Evolutionary conservation across 345 rosid species (phyloP).

Genomic region (Boechera stricta): DNA sequence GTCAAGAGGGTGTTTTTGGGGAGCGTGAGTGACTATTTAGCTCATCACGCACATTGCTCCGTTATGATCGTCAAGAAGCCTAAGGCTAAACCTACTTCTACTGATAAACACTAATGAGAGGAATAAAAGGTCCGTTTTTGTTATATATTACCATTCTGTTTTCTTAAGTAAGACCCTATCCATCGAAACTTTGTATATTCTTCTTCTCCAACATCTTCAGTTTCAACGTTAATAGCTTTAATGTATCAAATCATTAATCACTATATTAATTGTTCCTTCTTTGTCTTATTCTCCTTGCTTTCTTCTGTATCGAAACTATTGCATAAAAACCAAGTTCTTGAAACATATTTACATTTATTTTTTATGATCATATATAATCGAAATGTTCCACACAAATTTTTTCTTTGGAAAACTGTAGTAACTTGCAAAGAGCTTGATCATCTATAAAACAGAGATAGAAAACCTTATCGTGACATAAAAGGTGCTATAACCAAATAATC

Average conservation of each 20-base stretch:
- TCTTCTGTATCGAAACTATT: not conserved
- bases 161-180: not conserved
- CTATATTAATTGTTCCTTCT: not conserved
- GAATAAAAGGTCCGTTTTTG: not conserved
- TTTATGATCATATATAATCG: not conserved
- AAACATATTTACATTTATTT: not conserved
- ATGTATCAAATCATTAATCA: slow-evolving; percentile 26
- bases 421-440: not conserved
- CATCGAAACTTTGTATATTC: not conserved
- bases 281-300: not conserved
- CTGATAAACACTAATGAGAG: slow-evolving; percentile 12
- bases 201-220: not conserved
- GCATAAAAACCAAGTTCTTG: not conserved
- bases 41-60: slow-evolving; percentile 45
- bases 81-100: slow-evolving; percentile 20
- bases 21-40: slow-evolving; percentile 40
- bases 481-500: not conserved
- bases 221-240: slow-evolving; percentile 3
- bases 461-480: not conserved
- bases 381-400: not conserved
- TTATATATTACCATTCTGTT: not conserved
- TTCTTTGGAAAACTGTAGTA: not conserved
- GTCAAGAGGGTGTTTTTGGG: slow-evolving; percentile 49
- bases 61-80: slow-evolving; percentile 44
- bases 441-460: not conserved